Evolutionary conservation across 192 early-diverging fungal species (phyloP), one percentile per base, ranked within the genome.

Genomic region (Funneliformis mosseae): DNA sequence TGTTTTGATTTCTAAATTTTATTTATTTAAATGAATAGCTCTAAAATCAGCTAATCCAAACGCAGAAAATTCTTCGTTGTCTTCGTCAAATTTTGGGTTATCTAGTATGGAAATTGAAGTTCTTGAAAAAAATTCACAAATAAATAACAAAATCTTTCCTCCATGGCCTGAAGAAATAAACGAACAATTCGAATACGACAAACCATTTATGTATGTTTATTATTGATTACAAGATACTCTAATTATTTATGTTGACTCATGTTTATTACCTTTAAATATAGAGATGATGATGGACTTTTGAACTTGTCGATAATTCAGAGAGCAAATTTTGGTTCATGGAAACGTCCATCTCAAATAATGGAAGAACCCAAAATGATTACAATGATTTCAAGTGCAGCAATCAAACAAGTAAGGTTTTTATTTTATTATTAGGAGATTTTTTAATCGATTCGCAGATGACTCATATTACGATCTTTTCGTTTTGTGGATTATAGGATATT

Each of bases 281-380:
- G 86, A 14, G 96, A 98, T 83, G 90, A 90, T 38, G 96, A 98
- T 81, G 96, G 96, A 1, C 83, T 89, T 61, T 82, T 95, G 27
- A 64, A 81, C 12, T 83, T 98, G 77, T 96, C 95, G 0, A 78
- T 88, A 33, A 92, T 94, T 80, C 97, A 98, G 81, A 88, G 79
- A 63, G 85, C 83, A 9, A 89, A 89, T 67, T 95, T 96, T 84
- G 91, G 88, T 68, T 88, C 85, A 18, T 98, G 97, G 97, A 93
- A 91, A 81, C 90, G 97, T 12, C 93, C 95, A 9, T 87, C 87
- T 16, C 88, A 95, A 76, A 85, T 96, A 16, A 93, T 93, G 90
- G 81, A 82, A 33, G 82, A 85, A 16, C 94, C 94, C 0, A 85
- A 81, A 55, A 90, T 98, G 82, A 91, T 97, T 76, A 83, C 85